Percentiles rank a stretch among this genome's conserved stretches.
phyloP scores from a whole-genome alignment of 371 early-diverging fungal species.

The Rhizopus delemar region DNA sequence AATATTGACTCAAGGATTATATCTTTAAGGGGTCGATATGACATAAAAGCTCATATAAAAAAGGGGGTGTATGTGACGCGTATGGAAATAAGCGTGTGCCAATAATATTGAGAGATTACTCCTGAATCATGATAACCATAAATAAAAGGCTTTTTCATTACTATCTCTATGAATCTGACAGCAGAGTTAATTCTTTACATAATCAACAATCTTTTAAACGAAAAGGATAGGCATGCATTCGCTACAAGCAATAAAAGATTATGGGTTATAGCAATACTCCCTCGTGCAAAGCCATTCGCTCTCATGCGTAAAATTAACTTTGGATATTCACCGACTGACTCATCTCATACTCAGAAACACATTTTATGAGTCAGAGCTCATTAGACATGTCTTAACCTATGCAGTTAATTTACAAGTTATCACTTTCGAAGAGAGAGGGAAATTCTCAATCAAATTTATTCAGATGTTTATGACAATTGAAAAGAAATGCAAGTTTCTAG shows the following conservation, averaged over 20 bases:
- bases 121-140: background rate
- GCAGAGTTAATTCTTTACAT: too few species aligned
- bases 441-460: background rate
- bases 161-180: conserved; percentile 1
- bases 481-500: conserved; percentile 5
- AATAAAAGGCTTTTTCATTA: conserved; percentile 1
- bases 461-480: conserved; percentile 7
- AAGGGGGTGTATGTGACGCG: conserved; percentile 6
- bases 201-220: too few species aligned
- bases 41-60: conserved; percentile 7
- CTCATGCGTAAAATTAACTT: too few species aligned
- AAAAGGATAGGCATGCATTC: too few species aligned
- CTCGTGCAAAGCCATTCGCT: too few species aligned
- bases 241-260: too few species aligned
- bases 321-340: too few species aligned
- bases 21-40: background rate
- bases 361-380: too few species aligned
- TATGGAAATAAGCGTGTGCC: too few species aligned
- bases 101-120: background rate
- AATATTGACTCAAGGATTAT: conserved; percentile 7
- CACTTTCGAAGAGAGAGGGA: background rate
- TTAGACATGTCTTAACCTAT: background rate
- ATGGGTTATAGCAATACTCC: too few species aligned
- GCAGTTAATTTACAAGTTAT: background rate
- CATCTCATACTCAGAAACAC: too few species aligned